Base-by-base conservation (phyloP, 768 basidiomycete species). In the Rubroboletus satanas region DNA sequence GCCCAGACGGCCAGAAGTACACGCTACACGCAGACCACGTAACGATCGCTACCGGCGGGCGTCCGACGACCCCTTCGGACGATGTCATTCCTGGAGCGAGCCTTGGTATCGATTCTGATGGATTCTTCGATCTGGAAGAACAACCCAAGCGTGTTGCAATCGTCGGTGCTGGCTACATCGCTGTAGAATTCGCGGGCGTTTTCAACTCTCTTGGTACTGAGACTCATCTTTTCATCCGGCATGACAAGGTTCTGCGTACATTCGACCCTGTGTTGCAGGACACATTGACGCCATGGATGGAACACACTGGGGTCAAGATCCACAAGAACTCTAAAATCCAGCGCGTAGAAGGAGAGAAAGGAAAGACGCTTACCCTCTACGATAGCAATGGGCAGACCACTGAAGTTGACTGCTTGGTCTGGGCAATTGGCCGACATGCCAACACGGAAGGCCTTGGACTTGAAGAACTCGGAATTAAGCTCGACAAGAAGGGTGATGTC, bases 111-210 rank as follows among this genome's bases (percentile, higher is more conserved):
- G 78, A 87, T 73, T 96, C 93, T 9, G 97, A 99, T 70, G 95
- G 94, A 3, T 99, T 99, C 79, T 99, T 99, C 64, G 91, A 84
- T 43, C 83, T 99, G 43, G 83, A 84, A 60, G 81, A 88, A 49
- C 93, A 96, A 70, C 97, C 97, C 9, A 91, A 88, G 73, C 83
- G 93, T 54, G 94, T 97, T 31, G 95, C 87, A 4, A 87, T 98
- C 51, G 86, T 98, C 41, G 97, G 97, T 44, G 97, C 97, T 14
- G 97, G 97, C 1, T 99, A 99, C 71, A 98, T 99, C 62, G 94
- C 94, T 17, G 91, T 98, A 57, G 97, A 99, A 73, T 84, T 99
- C 44, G 93, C 96, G 5, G 97, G 97, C 18, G 83, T 99, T 51
- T 83, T 99, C 74, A 84, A 98, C 72, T 79, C 90, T 7, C 83